Evolutionary conservation across 139 green algal species (phyloP), one percentile per base, ranked within the genome.

Genomic region (Ettlia oleoabundans): DNA sequence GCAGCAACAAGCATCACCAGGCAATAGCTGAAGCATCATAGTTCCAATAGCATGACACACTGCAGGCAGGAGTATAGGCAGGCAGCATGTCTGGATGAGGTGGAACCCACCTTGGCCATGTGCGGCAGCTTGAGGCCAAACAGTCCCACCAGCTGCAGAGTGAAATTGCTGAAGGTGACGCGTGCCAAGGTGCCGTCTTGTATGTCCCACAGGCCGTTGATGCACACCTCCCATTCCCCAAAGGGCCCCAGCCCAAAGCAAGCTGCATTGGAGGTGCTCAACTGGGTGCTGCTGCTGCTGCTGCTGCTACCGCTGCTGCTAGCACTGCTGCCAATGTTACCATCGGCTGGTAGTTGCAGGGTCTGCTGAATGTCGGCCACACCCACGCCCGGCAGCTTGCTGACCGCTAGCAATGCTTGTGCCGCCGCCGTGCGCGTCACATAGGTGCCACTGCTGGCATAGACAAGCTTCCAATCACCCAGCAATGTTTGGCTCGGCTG

Each of bases 91-190:
- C 42, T 35, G 40, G 0, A 13, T n/a, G 18, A 61, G 42, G 22
- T 8, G 9, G 21, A n/a, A 26, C 73, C 13, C 35, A 51, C 73
- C 73, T 80, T 80, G 9, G 73, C 73, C 73, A 80, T 80, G 35
- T 24, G 33, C 0, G 73, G 73, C 53, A 80, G 73, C 73, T 53
- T 66, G 32, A 78, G 6, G 13, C 51, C 73, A n/a, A 80, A 41
- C 24, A 80, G 52, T 3, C 73, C 73, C 33, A 28, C 24, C 52
- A 80, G 73, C 73, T 80, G 73, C 73, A 80, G 73, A 9, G 33
- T 53, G 73, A 58, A 80, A 4, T 53, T 53, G 53, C 40, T 61
- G 13, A 80, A 80, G 22, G 24, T 68, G 52, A 80, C 58, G 8
- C 52, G 58, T 10, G 73, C 73, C 51, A 80, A 52, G 7, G 7